Base-by-base conservation (phyloP, 257 asterid genomes). In the Orobanche coerulescens region DNA sequence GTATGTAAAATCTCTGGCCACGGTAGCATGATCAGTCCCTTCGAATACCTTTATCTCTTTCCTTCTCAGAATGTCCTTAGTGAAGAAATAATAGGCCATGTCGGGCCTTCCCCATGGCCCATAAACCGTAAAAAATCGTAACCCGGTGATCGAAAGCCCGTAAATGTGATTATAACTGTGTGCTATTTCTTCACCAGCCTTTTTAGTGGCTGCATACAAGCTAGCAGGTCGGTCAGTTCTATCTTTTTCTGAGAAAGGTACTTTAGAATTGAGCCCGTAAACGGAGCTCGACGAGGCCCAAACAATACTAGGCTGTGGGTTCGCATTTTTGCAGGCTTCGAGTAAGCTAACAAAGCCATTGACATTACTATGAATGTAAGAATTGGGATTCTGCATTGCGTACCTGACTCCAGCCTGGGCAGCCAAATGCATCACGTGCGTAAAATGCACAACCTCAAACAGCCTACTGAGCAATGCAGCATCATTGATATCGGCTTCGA, bases 71-170 rank as follows among this genome's bases (percentile, higher is more conserved):
- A 88, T 88, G 71, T 88, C 94, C 71, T 73, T 88, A 0, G 96
- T 88, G 46, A 88, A 88, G 84, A 81, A 85, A 51, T 73, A 88
- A 55, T 88, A 88, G 1, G 94, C 94, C 96, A 88, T 88, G 30
- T 88, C 96, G 0, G 96, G 96, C 69, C 96, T 73, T 5, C 96
- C 96, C 96, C 94, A 85, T 0, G 94, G 96, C n/a, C 96, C 96
- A 39, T 82, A 88, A 12, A 88, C 96, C 0, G 96, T 88, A 74
- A 88, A 88, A 37, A 88, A 84, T 0, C 95, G 75, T 57, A 87
- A 47, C 16, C 96, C 96, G 0, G 94, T 88, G 3, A 88, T 76
- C 0, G 94, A 85, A 22, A 88, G 90, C 20, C 96, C 96, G 39
- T 88, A 59, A 2, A 88, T 88, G 59, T 88, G 92, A 42, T 88